phyloP scores from a whole-genome alignment of 257 asterid species.

The Leonotis leonurus region DNA sequence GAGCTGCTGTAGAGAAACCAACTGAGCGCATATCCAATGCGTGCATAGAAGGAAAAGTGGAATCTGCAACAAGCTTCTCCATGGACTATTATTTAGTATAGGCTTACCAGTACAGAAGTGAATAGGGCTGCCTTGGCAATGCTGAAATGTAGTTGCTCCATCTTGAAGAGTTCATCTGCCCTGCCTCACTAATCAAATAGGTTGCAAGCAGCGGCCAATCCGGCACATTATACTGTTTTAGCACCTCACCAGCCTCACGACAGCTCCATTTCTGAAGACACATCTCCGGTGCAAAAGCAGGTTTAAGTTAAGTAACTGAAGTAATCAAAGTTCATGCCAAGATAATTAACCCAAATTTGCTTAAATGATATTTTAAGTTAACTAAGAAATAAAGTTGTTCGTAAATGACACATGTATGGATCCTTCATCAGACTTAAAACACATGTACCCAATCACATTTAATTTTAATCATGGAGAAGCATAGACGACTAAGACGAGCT shows the following conservation, averaged over 20 bases:
- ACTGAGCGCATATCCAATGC: constrained; percentile 46
- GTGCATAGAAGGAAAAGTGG: constrained; percentile 5
- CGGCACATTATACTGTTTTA: constrained; percentile 60
- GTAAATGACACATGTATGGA: too few species aligned
- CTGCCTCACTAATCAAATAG: constrained; percentile 85
- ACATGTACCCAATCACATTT: too few species aligned
- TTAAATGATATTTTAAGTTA: neutral
- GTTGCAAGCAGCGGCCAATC: constrained; percentile 96
- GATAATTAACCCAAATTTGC: neutral
- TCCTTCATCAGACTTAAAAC: too few species aligned
- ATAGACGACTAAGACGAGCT: too few species aligned
- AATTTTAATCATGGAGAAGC: too few species aligned
- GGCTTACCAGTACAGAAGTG: constrained; percentile 85
- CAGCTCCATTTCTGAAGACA: constrained; percentile 68
- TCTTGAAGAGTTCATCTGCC: constrained; percentile 59
- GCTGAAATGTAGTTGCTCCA: constrained; percentile 92
- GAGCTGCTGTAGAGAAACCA: constrained; percentile 63
- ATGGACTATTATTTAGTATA: constrained; percentile 3
- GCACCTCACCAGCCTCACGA: constrained; percentile 63
- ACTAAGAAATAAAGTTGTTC: too few species aligned
- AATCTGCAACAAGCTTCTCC: constrained; percentile 1
- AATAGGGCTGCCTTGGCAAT: constrained; percentile 91
- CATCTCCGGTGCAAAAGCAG: too few species aligned
- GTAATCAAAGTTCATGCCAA: neutral
- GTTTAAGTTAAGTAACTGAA: too few species aligned